phyloP scores from a whole-genome alignment of 805 yeast genomes.

The Schizosaccharomyces japonicus region DNA sequence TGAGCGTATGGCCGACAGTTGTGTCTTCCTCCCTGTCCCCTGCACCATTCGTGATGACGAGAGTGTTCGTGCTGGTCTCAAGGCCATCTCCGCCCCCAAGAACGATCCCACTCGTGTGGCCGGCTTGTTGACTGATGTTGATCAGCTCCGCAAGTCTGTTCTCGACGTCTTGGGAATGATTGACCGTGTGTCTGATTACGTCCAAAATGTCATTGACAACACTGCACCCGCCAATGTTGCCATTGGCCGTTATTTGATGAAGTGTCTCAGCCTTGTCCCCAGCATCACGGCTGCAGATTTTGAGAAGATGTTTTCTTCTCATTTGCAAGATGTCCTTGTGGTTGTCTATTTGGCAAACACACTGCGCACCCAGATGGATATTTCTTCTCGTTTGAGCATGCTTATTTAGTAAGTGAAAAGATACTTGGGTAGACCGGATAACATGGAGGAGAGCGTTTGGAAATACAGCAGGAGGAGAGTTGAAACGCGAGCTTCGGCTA shows the following conservation, averaged over 20 bases:
- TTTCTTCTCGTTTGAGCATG: not conserved
- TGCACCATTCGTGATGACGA: constrained; percentile 33
- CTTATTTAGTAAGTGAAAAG: not conserved
- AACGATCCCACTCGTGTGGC: constrained; percentile 15
- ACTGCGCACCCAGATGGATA: constrained; percentile 40
- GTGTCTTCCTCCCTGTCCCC: constrained; percentile 56
- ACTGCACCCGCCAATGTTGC: constrained; percentile 17
- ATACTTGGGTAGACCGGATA: no score
- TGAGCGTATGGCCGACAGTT: constrained; percentile 18
- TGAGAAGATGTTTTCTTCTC: constrained; percentile 38
- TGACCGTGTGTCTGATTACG: constrained; percentile 19
- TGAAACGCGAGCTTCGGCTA: no score
- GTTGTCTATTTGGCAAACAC: constrained; percentile 64
- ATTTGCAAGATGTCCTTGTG: constrained; percentile 58
- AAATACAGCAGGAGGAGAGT: no score
- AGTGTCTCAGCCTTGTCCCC: constrained; percentile 20
- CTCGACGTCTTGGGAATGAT: constrained; percentile 19
- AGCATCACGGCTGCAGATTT: constrained; percentile 25
- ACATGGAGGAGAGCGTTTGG: no score
- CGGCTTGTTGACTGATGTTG: constrained; percentile 16
- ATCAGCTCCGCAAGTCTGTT: constrained; percentile 16
- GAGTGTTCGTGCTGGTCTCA: constrained; percentile 34
- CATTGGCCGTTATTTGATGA: constrained; percentile 42
- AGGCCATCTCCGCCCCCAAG: constrained; percentile 17
- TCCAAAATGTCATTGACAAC: constrained; percentile 13